Conservation (phyloP, 257 asterid genomes). For the Fraxinus excelsior region DNA sequence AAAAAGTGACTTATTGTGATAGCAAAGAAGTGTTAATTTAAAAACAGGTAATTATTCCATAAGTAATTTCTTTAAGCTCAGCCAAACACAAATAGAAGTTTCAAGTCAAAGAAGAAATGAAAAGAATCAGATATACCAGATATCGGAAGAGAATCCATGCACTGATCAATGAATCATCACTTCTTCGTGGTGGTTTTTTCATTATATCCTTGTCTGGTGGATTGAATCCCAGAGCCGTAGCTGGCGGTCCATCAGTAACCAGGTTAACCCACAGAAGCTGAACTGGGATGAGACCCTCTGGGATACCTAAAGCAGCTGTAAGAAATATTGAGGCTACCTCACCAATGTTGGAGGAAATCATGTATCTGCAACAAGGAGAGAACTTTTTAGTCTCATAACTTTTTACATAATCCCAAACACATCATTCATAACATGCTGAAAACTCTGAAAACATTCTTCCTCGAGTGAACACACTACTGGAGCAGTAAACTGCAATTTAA, state of each 20-base stretch:
- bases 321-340: conserved; percentile 94
- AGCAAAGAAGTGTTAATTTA: background rate
- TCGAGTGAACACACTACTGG: too few species aligned
- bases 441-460: too few species aligned
- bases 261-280: conserved; percentile 99
- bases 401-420: background rate
- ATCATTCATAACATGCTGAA: too few species aligned
- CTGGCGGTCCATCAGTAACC: conserved; percentile 99
- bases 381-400: background rate
- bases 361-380: conserved; percentile 60
- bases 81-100: background rate
- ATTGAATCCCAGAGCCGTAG: conserved; percentile 97
- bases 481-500: too few species aligned
- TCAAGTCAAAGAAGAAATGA: background rate
- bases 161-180: conserved; percentile 89
- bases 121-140: conserved; percentile 49
- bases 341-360: conserved; percentile 98
- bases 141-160: conserved; percentile 96
- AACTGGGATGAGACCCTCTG: conserved; percentile 97
- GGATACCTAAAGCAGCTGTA: conserved; percentile 95
- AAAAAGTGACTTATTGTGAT: too few species aligned
- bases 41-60: background rate
- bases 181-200: conserved; percentile 91
- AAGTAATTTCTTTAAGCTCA: background rate
- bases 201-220: conserved; percentile 97